These are phyloP conservation scores for Citrus mangshanensis DNA, from an alignment of 345 rosid species.

Conservation along the genomic window DNA sequence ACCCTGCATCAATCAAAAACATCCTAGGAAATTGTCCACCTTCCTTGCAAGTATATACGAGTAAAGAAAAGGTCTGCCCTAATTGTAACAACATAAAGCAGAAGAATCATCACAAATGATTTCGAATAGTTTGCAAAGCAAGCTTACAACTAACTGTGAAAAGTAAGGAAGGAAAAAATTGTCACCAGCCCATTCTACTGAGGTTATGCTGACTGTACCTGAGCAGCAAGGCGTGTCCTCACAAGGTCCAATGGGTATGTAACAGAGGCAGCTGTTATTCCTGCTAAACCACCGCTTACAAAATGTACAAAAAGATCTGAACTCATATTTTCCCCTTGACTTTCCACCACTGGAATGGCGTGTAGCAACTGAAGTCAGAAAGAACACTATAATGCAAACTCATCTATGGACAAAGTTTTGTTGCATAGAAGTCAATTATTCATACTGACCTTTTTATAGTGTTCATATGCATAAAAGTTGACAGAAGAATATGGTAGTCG, in stretches of 20 bases:
- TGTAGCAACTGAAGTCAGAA: conserved; percentile 52
- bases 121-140: too few species aligned
- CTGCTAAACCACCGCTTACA: conserved; percentile 87
- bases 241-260: conserved; percentile 98
- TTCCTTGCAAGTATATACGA: neutral
- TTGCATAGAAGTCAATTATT: neutral
- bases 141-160: neutral
- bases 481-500: conserved; percentile 91
- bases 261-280: conserved; percentile 93
- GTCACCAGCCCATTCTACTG: neutral
- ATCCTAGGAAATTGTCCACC: neutral
- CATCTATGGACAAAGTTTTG: neutral
- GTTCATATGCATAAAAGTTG: conserved; percentile 87
- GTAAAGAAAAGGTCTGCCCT: neutral
- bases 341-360: conserved; percentile 50
- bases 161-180: neutral
- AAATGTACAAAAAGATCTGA: conserved; percentile 66
- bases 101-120: neutral
- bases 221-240: conserved; percentile 94
- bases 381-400: neutral
- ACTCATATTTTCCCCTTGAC: conserved; percentile 39
- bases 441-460: conserved; percentile 60
- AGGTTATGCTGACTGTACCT: conserved; percentile 45
- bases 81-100: neutral
- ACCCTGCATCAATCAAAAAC: neutral